Conservation (phyloP, 371 early-diverging fungal species). For the Actinomucor elegans region DNA sequence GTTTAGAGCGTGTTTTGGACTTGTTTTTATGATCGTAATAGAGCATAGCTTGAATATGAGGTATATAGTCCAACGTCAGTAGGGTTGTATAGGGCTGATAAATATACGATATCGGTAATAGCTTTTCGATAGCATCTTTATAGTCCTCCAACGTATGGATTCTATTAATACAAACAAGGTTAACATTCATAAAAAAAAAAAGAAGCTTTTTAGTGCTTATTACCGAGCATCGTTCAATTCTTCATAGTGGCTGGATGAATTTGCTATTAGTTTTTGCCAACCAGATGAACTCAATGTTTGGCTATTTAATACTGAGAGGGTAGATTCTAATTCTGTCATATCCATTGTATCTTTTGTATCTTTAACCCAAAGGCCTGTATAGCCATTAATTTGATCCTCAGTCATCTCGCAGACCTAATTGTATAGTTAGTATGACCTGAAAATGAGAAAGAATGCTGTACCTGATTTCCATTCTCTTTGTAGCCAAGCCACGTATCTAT, state of each 20-base stretch:
- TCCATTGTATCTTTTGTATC: conserved; percentile 1
- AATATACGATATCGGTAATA: not conserved
- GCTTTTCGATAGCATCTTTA: conserved; percentile 7
- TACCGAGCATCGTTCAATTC: not conserved
- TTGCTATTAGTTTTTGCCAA: no score
- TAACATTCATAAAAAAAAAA: no score
- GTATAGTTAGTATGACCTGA: no score
- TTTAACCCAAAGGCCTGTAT: conserved; percentile 7
- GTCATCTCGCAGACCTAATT: no score
- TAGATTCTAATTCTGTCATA: not conserved
- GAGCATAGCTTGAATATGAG: conserved; percentile 18
- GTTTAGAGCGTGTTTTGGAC: conserved; percentile 14
- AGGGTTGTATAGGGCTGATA: conserved; percentile 1
- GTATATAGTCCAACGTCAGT: conserved; percentile 22
- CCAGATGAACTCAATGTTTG: not conserved
- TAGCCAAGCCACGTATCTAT: conserved; percentile 9
- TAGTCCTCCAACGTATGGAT: conserved; percentile 1
- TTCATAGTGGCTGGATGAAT: not conserved
- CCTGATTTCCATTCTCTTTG: conserved; percentile 1
- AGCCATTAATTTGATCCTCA: conserved; percentile 12
- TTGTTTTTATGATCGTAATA: not conserved
- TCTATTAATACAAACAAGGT: no score
- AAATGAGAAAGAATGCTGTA: no score
- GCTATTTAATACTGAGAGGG: not conserved
- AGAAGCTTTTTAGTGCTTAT: no score